Evolutionary conservation across 345 rosid species (phyloP), one percentile per base, ranked within the genome.

Genomic region (Xanthoceras sorbifolium): DNA sequence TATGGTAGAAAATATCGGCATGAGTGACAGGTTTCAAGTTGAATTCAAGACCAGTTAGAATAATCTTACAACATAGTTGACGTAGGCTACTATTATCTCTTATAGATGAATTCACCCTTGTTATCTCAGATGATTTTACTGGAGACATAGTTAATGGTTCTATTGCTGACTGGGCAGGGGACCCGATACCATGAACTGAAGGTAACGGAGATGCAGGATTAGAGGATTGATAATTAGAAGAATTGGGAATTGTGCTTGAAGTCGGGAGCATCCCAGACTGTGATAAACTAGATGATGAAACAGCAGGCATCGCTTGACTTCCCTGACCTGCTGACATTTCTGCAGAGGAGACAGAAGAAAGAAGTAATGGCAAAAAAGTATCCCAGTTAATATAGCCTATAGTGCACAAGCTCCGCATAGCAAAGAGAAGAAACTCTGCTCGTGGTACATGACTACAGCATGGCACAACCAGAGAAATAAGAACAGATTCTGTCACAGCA

Each of bases 351-450:
- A 92, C 90, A 3, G 98, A 90, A 74, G 97, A 88, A 73, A 96
- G 91, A 82, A 96, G 97, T 25, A 93, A 82, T 0, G 94, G 97
- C 78, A 96, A 82, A 73, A 92, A 87, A 31, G 88, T 88, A 80
- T 96, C 98, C 97, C 99, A 96, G 73, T 91, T 96, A 76, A 96
- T 86, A 86, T 85, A 92, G 44, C 94, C 91, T 48, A 89, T 87
- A 40, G 85, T 78, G 73, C 90, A 89, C 81, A 96, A 87, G 75
- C 88, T 88, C 81, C 90, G 92, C 67, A 94, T 79, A 46, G 97
- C 90, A 89, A 93, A 96, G 70, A 96, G 97, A 70, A 96, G 91
- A 84, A 96, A 96, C 65, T 93, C 98, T 9, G 99, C 94, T 48
- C 94, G 81, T 20, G 98, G 97, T 57, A 90, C 97, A 83, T 96